Base-by-base conservation (phyloP, 2,329 filamentous ascomycete genomes). In the Apiospora phragmitis region DNA sequence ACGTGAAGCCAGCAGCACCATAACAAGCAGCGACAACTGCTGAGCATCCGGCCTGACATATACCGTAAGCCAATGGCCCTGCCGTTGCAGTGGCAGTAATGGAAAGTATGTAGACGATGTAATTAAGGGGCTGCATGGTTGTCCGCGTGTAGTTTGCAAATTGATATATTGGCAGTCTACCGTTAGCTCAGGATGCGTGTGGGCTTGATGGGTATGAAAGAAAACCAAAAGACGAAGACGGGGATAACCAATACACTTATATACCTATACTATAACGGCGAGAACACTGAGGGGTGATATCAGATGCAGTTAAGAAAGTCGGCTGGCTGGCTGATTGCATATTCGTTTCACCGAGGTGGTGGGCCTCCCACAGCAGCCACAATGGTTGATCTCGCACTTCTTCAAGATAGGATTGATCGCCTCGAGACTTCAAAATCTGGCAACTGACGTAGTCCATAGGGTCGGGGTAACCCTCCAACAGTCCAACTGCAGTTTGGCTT, bases 11-110 rank as follows among this genome's bases (percentile, higher is more conserved):
- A 26, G 47, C 67, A 32, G 26, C 67, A 18, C 67, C 26, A 67
- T 87, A 87, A 71, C 85, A 87, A 0, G 84, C 83, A 74, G 81
- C 82, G 0, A 85, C 85, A 0, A 87, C 75, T 0, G 72, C 72
- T 0, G 84, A 75, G 43, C 85, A 87, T 5, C 85, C 85, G 0
- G 81, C 80, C 75, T 88, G 85, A 65, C 85, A 87, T 4, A 83
- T 67, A 0, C 81, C 84, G 71, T 87, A 87, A 11, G 75, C 79
- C 1, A 68, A n/a, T 18, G 70, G 72, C 1, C 72, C 71, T 24
- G 67, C 67, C 14, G 18, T 26, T 14, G 21, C 6, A 38, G 29
- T 21, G n/a, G 51, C 62, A 26, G 65, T 68, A 35, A 62, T 51
- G 62, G 69, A 71, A n/a, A 67, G 65, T 66, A 69, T 41, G 68